A percentile compares a stretch with the other conserved stretches of the same genome.
Conservation (phyloP, 768 basidiomycete genomes). For the Sporobolomyces pararoseus region DNA sequence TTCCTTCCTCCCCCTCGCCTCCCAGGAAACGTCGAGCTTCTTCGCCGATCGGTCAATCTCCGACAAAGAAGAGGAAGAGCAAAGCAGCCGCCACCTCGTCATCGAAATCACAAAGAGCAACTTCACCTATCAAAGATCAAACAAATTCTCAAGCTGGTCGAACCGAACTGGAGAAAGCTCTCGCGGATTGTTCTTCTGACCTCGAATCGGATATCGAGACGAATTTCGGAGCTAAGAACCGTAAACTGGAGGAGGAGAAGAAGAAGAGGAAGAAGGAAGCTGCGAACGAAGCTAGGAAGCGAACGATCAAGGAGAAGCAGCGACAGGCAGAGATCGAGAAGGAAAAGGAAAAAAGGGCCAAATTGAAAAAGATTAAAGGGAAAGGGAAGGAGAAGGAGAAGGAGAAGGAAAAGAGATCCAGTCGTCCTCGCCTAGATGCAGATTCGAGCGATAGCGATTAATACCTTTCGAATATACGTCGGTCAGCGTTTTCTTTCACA, state of each 20-base stretch:
- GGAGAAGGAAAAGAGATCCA: not conserved
- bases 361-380: slow-evolving; percentile 39
- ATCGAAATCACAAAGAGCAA: not conserved
- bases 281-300: slow-evolving; percentile 48
- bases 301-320: not conserved
- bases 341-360: not conserved
- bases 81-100: not conserved
- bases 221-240: not conserved
- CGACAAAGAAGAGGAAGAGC: not conserved
- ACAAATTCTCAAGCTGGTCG: not conserved
- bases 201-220: slow-evolving; percentile 8
- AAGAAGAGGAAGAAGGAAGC: slow-evolving; percentile 52
- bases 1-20: not conserved
- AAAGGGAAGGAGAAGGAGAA: not conserved
- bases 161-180: not conserved
- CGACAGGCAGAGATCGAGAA: not conserved
- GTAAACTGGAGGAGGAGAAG: slow-evolving; percentile 19
- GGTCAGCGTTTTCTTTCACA: too few species aligned
- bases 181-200: not conserved
- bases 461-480: too few species aligned
- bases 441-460: slow-evolving; percentile 16
- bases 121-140: not conserved
- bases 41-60: not conserved
- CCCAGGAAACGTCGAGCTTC: slow-evolving; percentile 11
- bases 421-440: not conserved